phyloP scores from a whole-genome alignment of 2,329 filamentous ascomycete species.

The Dryadomyces quercus-mongolicae region DNA sequence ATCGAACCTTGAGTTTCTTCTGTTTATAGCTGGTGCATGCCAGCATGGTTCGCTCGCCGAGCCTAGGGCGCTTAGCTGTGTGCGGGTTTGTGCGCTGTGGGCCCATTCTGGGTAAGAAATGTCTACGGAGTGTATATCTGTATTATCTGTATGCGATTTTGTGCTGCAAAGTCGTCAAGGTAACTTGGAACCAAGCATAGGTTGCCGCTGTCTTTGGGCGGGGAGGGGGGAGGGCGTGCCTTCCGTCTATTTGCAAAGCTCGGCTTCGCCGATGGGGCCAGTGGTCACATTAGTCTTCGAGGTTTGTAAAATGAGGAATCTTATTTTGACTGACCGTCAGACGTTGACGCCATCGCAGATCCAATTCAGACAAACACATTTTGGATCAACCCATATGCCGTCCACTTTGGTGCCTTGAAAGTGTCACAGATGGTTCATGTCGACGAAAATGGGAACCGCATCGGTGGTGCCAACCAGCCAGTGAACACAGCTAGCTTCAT shows the following conservation, averaged over 20 bases:
- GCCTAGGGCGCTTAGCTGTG: not conserved
- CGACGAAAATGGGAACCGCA: constrained; percentile 23
- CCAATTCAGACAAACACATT: constrained; percentile 41
- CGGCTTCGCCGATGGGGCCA: constrained; percentile 32
- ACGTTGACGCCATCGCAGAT: constrained; percentile 15
- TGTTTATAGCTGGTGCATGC: not conserved
- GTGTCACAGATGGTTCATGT: constrained; percentile 49
- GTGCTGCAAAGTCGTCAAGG: too few species aligned
- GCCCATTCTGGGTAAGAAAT: too few species aligned
- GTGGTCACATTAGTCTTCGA: constrained; percentile 31
- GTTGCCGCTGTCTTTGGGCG: too few species aligned
- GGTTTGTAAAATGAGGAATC: not conserved
- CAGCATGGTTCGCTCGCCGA: not conserved
- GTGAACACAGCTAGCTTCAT: constrained; percentile 58
- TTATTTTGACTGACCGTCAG: not conserved
- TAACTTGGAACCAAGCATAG: too few species aligned
- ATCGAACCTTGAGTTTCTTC: not conserved
- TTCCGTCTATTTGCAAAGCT: constrained; percentile 35
- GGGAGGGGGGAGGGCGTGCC: constrained; percentile 19
- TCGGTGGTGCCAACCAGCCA: too few species aligned
- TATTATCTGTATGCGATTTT: too few species aligned
- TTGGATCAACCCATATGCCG: constrained; percentile 49
- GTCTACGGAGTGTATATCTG: not conserved
- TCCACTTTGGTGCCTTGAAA: constrained; percentile 43
- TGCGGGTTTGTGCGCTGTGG: too few species aligned